Percentiles rank a stretch among this genome's conserved stretches.
Conservation (phyloP, 2,329 filamentous ascomycete species). For the Pseudonectria buxi region DNA sequence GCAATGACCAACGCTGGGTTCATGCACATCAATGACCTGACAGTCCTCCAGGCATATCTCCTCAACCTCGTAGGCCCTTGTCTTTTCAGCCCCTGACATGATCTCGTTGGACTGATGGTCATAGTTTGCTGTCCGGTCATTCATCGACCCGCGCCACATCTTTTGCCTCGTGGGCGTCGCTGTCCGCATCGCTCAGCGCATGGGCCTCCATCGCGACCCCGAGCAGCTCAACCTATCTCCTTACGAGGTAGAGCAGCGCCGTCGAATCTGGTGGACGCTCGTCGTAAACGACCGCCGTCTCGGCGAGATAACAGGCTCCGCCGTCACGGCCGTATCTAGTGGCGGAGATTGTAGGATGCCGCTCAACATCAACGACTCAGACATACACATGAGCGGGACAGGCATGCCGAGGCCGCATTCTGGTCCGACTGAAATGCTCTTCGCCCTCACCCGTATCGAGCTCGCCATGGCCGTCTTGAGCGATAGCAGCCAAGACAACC, state of each 20-base stretch:
- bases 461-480: constrained; percentile 48
- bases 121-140: constrained; percentile 44
- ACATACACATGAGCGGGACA: constrained; percentile 51
- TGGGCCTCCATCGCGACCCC: constrained; percentile 62
- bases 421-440: constrained; percentile 54
- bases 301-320: constrained; percentile 57
- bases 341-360: constrained; percentile 50
- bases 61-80: constrained; percentile 54
- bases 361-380: constrained; percentile 56
- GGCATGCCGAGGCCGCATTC: constrained; percentile 41
- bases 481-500: constrained; percentile 34
- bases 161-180: constrained; percentile 54
- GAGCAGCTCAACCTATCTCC: constrained; percentile 43
- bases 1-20: constrained; percentile 61
- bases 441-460: constrained; percentile 50
- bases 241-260: constrained; percentile 64
- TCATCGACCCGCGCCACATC: constrained; percentile 48
- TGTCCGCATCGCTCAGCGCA: constrained; percentile 59
- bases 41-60: constrained; percentile 60
- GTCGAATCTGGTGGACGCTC: constrained; percentile 67
- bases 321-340: constrained; percentile 49
- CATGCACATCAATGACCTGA: constrained; percentile 58
- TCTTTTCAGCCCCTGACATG: not conserved
- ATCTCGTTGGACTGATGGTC: constrained; percentile 2
- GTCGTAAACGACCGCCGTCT: constrained; percentile 62